Evolutionary conservation across 495 filamentous ascomycete species (phyloP).

Genomic region (Lasiosphaeriaceae sp.): DNA sequence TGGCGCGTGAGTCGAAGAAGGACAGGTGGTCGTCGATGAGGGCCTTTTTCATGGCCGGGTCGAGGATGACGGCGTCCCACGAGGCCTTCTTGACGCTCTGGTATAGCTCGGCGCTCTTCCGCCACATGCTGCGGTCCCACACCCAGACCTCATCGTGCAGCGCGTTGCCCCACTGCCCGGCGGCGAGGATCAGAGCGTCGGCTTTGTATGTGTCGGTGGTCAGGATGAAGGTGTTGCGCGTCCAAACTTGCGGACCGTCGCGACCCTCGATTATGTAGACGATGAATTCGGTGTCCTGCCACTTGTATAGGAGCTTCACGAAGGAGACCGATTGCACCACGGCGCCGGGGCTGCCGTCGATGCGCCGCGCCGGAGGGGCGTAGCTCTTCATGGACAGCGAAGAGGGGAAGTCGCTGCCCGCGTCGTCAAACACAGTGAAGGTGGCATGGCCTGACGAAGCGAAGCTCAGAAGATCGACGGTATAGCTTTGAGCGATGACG

Average conservation of each 20-base stretch:
- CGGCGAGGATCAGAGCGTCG: slow-evolving; percentile 51
- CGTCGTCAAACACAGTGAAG: slow-evolving; percentile 32
- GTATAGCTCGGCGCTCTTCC: slow-evolving; percentile 56
- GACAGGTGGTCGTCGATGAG: slow-evolving; percentile 55
- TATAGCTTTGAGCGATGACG: slow-evolving; percentile 31
- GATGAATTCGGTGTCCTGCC: slow-evolving; percentile 46
- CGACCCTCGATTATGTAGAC: slow-evolving; percentile 50
- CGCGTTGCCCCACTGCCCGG: slow-evolving; percentile 44
- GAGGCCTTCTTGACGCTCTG: slow-evolving; percentile 49
- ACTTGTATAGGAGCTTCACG: slow-evolving; percentile 51
- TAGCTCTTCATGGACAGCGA: slow-evolving; percentile 42
- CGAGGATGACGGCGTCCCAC: slow-evolving; percentile 67
- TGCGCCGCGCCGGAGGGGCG: slow-evolving; percentile 46
- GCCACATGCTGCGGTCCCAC: slow-evolving; percentile 58
- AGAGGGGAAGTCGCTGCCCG: slow-evolving; percentile 25
- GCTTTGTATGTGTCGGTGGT: slow-evolving; percentile 33
- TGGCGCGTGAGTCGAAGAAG: slow-evolving; percentile 54
- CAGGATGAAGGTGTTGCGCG: slow-evolving; percentile 49
- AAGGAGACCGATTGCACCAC: slow-evolving; percentile 44
- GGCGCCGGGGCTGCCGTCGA: slow-evolving; percentile 42
- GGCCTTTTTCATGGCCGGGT: slow-evolving; percentile 55
- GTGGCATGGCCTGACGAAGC: slow-evolving; percentile 47
- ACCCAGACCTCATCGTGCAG: slow-evolving; percentile 62
- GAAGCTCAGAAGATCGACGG: slow-evolving; percentile 46
- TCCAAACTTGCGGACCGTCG: slow-evolving; percentile 36